A percentile compares a stretch with the other conserved stretches of the same genome.
phyloP scores from a whole-genome alignment of 179 eudicot species.

The Camellia oleifera region DNA sequence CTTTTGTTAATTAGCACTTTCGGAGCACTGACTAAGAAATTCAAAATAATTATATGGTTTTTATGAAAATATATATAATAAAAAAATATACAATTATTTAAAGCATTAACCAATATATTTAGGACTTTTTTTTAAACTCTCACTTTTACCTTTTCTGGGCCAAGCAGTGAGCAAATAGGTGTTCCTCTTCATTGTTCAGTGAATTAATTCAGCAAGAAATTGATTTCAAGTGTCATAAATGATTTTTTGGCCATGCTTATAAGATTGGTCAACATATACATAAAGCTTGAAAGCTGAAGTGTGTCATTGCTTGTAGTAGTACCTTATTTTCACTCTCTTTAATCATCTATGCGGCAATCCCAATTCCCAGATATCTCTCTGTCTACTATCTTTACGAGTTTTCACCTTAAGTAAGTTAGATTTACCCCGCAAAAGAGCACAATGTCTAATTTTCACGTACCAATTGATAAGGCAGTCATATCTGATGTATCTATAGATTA shows the following conservation, averaged over 20 bases:
- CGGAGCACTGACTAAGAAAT: too few species aligned
- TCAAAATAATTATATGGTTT: too few species aligned
- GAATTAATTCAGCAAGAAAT: neutral
- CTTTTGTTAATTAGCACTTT: too few species aligned
- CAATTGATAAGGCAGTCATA: too few species aligned
- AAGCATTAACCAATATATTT: too few species aligned
- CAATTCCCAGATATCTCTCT: constrained; percentile 8
- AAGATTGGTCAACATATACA: neutral
- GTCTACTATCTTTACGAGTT: neutral
- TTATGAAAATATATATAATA: too few species aligned
- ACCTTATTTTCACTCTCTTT: neutral
- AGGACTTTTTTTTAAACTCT: too few species aligned
- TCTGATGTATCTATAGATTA: too few species aligned
- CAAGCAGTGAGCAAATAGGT: neutral
- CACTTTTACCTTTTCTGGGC: neutral
- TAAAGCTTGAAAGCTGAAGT: constrained; percentile 8
- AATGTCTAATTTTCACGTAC: too few species aligned
- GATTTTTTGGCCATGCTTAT: neutral
- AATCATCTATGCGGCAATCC: constrained; percentile 1
- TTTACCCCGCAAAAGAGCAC: neutral
- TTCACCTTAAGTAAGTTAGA: neutral
- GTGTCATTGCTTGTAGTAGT: neutral
- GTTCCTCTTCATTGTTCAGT: neutral
- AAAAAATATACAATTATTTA: too few species aligned
- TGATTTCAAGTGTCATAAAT: neutral